Evolutionary conservation across 441 rosid species (phyloP).

Genomic region (Euphorbia neoarborescens): DNA sequence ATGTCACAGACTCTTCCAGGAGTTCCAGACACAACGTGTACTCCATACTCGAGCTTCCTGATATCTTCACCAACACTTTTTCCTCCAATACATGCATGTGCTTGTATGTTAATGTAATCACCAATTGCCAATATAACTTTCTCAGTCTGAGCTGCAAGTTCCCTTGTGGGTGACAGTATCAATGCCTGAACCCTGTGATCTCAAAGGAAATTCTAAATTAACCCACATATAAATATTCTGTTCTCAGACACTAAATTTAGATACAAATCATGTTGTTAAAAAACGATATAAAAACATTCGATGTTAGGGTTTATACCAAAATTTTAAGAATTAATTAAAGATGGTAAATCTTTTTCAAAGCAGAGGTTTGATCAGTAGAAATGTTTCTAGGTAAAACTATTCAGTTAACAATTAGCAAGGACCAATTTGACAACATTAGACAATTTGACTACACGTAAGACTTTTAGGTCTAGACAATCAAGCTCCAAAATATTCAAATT

Average conservation of each 20-base stretch:
- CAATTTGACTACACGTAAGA: neutral
- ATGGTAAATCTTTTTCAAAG: neutral
- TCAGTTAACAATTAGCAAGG: neutral
- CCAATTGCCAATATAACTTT: slow-evolving; percentile 72
- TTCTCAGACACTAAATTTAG: neutral
- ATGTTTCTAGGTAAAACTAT: neutral
- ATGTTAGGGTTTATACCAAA: slow-evolving; percentile 6
- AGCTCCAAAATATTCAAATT: neutral
- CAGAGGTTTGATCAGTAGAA: neutral
- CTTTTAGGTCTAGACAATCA: neutral
- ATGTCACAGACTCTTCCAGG: slow-evolving; percentile 98
- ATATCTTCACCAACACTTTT: slow-evolving; percentile 97
- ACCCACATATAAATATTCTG: neutral
- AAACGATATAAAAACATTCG: neutral
- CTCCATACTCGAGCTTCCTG: slow-evolving; percentile 80
- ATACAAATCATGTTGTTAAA: neutral
- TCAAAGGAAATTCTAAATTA: neutral
- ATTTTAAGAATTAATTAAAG: neutral
- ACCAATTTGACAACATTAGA: neutral
- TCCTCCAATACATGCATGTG: slow-evolving; percentile 81
- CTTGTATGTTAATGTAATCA: slow-evolving; percentile 60
- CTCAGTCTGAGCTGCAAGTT: slow-evolving; percentile 83
- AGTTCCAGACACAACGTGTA: slow-evolving; percentile 92
- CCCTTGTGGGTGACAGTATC: slow-evolving; percentile 89
- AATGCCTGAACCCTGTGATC: slow-evolving; percentile 68